These are phyloP conservation scores for Eremochloa ophiuroides DNA, from an alignment of 176 grass and related monocot species.

Conservation along the genomic window DNA sequence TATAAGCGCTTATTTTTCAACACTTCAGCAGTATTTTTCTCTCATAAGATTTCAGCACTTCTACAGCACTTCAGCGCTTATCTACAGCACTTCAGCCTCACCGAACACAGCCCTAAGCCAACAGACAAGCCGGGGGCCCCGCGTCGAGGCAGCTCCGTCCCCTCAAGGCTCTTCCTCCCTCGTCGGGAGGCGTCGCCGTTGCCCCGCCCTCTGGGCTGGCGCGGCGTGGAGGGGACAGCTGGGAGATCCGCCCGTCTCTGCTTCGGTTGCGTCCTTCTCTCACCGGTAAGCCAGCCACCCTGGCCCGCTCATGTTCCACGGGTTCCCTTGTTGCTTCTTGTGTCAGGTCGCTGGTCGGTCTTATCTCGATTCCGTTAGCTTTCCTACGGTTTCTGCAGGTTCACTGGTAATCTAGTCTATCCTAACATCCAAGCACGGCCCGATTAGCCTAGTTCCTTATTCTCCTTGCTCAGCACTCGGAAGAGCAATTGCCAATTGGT, in stretches of 20 bases:
- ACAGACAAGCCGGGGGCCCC: no score
- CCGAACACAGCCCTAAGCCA: no score
- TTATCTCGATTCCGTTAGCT: not conserved
- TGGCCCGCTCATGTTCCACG: not conserved
- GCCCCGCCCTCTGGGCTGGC: not conserved
- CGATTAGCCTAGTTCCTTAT: not conserved
- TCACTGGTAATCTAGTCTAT: not conserved
- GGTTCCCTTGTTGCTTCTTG: not conserved
- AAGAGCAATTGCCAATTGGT: not conserved
- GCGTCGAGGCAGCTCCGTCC: no score
- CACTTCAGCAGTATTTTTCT: no score
- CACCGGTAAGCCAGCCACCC: not conserved
- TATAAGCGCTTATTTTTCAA: no score
- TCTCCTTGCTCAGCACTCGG: not conserved
- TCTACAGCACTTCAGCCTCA: no score
- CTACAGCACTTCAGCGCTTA: no score
- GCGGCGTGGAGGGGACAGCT: not conserved
- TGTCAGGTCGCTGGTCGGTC: not conserved
- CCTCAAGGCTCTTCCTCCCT: not conserved
- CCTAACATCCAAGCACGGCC: not conserved
- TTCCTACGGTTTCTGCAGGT: not conserved
- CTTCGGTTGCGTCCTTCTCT: not conserved
- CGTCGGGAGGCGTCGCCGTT: not conserved
- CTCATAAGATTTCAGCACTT: no score
- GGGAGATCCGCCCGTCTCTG: not conserved